Evolutionary conservation across 2,329 filamentous ascomycete genomes (phyloP).

Genomic region (Chrysoporthe cubensis): DNA sequence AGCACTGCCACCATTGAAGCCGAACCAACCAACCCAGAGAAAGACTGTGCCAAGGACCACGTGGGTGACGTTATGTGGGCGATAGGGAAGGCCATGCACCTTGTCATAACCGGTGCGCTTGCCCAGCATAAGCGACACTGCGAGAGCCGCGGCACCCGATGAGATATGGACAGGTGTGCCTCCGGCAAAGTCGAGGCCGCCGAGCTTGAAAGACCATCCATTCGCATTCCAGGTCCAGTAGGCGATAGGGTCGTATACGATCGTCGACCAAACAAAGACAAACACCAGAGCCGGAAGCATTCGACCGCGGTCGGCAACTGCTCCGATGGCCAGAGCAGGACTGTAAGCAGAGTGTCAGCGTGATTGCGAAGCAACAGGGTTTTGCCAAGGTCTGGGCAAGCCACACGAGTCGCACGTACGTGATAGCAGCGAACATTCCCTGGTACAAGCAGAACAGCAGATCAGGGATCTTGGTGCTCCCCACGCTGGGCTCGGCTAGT

Average conservation of each 20-base stretch:
- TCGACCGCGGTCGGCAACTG: constrained; percentile 64
- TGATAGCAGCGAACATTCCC: constrained; percentile 88
- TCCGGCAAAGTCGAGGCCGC: constrained; percentile 74
- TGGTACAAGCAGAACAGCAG: constrained; percentile 85
- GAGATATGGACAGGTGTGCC: constrained; percentile 77
- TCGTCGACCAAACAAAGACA: constrained; percentile 72
- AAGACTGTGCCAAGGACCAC: constrained; percentile 74
- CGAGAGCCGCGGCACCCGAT: constrained; percentile 71
- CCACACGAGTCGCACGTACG: constrained; percentile 54
- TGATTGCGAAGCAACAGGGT: neutral
- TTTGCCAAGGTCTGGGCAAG: neutral
- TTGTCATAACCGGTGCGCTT: constrained; percentile 67
- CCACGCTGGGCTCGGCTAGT: constrained; percentile 75
- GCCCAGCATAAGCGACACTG: constrained; percentile 74
- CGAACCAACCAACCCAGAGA: constrained; percentile 95
- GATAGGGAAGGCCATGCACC: constrained; percentile 66
- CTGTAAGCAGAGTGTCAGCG: constrained; percentile 37
- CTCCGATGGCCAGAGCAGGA: constrained; percentile 62
- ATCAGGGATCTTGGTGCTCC: constrained; percentile 73
- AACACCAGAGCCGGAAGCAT: constrained; percentile 66
- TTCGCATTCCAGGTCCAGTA: constrained; percentile 79
- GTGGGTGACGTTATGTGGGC: constrained; percentile 74
- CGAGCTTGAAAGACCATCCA: constrained; percentile 72
- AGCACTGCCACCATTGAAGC: constrained; percentile 89
- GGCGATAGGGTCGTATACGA: constrained; percentile 74